These are phyloP conservation scores for Przewalskia tangutica DNA, from an alignment of 257 asterid genomes.

Conservation along the genomic window DNA sequence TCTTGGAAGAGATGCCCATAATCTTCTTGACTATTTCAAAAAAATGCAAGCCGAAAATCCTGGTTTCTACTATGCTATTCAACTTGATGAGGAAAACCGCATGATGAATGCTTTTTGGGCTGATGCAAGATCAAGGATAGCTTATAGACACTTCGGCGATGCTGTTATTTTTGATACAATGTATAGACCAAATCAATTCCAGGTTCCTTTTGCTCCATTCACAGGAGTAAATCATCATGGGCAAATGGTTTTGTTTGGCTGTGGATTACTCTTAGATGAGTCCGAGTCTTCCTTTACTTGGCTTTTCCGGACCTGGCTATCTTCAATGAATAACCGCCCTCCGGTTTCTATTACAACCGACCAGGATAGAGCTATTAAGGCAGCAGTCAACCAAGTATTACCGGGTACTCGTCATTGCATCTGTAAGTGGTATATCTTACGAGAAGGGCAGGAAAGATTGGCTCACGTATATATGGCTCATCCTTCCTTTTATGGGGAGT, in stretches of 20 bases:
- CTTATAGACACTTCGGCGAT: slow-evolving; percentile 68
- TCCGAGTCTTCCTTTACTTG: slow-evolving; percentile 69
- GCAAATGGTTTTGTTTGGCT: slow-evolving; percentile 63
- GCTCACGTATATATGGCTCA: slow-evolving; percentile 54
- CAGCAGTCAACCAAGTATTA: slow-evolving; percentile 55
- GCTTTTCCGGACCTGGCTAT: slow-evolving; percentile 66
- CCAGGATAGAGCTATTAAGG: slow-evolving; percentile 76
- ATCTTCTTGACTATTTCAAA: slow-evolving; percentile 60
- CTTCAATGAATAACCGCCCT: slow-evolving; percentile 55
- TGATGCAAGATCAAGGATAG: slow-evolving; percentile 68
- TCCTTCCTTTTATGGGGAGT: slow-evolving; percentile 59
- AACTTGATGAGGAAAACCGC: slow-evolving; percentile 64
- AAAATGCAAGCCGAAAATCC: slow-evolving; percentile 77
- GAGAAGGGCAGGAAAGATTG: slow-evolving; percentile 86
- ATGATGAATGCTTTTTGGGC: slow-evolving; percentile 78
- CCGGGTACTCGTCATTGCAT: slow-evolving; percentile 75
- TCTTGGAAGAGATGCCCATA: slow-evolving; percentile 68
- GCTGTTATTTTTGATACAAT: slow-evolving; percentile 63
- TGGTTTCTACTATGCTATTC: slow-evolving; percentile 70
- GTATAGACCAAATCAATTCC: slow-evolving; percentile 75
- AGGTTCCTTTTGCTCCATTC: slow-evolving; percentile 79
- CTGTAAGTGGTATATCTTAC: slow-evolving; percentile 74
- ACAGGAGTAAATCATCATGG: slow-evolving; percentile 80
- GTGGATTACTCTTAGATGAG: slow-evolving; percentile 73
- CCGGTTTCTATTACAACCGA: slow-evolving; percentile 71